Percentiles rank a stretch among this genome's conserved stretches.
These are phyloP conservation scores for Heritiera littoralis DNA, from an alignment of 345 rosid species.

Conservation along the genomic window DNA sequence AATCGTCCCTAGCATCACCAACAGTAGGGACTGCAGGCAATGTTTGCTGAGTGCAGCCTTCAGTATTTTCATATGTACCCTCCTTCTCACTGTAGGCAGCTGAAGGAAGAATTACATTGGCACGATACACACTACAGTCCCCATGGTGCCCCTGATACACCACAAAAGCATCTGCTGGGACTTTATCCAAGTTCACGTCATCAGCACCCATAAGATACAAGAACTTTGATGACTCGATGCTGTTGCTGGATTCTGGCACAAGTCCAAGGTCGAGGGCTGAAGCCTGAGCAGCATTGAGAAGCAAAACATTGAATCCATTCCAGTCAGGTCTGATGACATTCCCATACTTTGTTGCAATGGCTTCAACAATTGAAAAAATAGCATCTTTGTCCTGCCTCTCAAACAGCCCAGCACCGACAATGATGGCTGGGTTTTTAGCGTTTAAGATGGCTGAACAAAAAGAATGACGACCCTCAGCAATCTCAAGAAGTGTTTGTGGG, in stretches of 20 bases:
- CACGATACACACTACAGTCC: slow-evolving; percentile 79
- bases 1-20: slow-evolving; percentile 97
- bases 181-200: slow-evolving; percentile 74
- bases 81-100: slow-evolving; percentile 93
- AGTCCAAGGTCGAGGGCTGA: slow-evolving; percentile 99
- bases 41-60: slow-evolving; percentile 86
- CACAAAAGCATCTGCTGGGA: slow-evolving; percentile 87
- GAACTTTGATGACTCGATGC: slow-evolving; percentile 78
- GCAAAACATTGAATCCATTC: slow-evolving; percentile 92
- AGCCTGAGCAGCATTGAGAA: slow-evolving; percentile 92
- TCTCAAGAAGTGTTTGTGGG: slow-evolving; percentile 71
- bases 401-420: slow-evolving; percentile 86
- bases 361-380: slow-evolving; percentile 65
- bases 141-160: slow-evolving; percentile 99
- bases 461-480: slow-evolving; percentile 79
- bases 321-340: slow-evolving; percentile 85
- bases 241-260: slow-evolving; percentile 65
- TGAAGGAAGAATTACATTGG: slow-evolving; percentile 91
- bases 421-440: slow-evolving; percentile 90
- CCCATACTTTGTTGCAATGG: slow-evolving; percentile 67
- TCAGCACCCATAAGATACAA: slow-evolving; percentile 98
- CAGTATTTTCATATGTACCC: slow-evolving; percentile 93
- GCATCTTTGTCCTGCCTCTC: slow-evolving; percentile 85
- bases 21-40: slow-evolving; percentile 96
- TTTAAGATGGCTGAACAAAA: slow-evolving; percentile 60